Evolutionary conservation across 352 stramenopile species (phyloP), one percentile per base, ranked within the genome.

Genomic region (Phytophthora ohioensis): DNA sequence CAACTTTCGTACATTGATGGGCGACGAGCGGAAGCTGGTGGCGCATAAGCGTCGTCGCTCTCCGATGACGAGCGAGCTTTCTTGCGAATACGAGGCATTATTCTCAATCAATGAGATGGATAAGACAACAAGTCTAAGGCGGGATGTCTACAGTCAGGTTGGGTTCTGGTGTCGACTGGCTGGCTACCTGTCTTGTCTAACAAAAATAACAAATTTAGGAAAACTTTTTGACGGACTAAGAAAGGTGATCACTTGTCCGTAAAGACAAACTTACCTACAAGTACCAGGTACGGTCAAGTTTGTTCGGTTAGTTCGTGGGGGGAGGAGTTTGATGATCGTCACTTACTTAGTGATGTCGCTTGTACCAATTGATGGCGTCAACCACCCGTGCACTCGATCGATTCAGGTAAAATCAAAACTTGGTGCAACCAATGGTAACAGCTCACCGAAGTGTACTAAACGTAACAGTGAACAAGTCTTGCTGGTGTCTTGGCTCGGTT

Each of bases 1-100:
- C 5, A 47, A 51, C n/a, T 55, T 72, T 69, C 60, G 69, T 79
- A 81, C 74, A 76, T 69, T 75, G 64, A 56, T 61, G 61, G 59
- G n/a, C 70, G 65, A 39, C 74, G 70, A 61, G 51, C 66, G 6
- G 69, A 73, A 54, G 65, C 61, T 15, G 74, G 49, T 59, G 74
- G 73, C 27, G 57, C 52, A 58, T 70, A 78, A 27, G 27, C 52
- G 52, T 75, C 64, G n/a, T 77, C 64, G 21, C 59, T 69, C 27
- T 72, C 54, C 34, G 66, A 69, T 39, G 70, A 69, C 35, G 58
- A 55, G 7, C 57, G 60, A 60, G 60, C 46, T 73, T 73, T 79
- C 70, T 81, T 81, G 45, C 58, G 68, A 43, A 41, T 59, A 15
- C 64, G 60, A 57, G 74, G 42, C 70, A 81, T 81, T 64, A 17